These are phyloP conservation scores for Trichoderma sp. DNA, from an alignment of 2,329 filamentous ascomycete species.

Conservation along the genomic window DNA sequence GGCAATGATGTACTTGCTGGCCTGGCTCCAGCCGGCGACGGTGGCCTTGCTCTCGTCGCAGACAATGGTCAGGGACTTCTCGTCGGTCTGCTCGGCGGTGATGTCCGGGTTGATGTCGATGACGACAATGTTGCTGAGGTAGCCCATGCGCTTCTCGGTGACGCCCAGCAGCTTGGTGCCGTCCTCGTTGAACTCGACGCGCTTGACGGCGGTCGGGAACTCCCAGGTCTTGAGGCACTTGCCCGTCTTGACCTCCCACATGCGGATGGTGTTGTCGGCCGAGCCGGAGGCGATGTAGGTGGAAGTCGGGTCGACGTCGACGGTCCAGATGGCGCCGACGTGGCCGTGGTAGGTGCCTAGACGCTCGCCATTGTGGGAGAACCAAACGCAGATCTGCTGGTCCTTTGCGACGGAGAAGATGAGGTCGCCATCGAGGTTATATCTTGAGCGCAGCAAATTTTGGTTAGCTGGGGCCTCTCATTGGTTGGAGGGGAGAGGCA, in stretches of 20 bases:
- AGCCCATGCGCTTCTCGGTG: slow-evolving; percentile 98
- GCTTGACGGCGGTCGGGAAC: slow-evolving; percentile 94
- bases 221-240: slow-evolving; percentile 97
- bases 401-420: slow-evolving; percentile 96
- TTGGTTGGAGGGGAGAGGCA: slow-evolving; percentile 13
- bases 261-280: slow-evolving; percentile 95
- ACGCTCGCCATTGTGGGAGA: slow-evolving; percentile 94
- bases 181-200: slow-evolving; percentile 96
- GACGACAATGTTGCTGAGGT: slow-evolving; percentile 90
- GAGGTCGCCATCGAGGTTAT: slow-evolving; percentile 92
- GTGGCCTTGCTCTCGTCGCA: slow-evolving; percentile 97
- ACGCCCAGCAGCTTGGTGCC: slow-evolving; percentile 88
- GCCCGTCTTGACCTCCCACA: slow-evolving; percentile 95
- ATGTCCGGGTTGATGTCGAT: slow-evolving; percentile 85
- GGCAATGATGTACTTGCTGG: slow-evolving; percentile 94
- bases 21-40: slow-evolving; percentile 93
- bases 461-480: slow-evolving; percentile 18
- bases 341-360: slow-evolving; percentile 96
- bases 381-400: slow-evolving; percentile 97
- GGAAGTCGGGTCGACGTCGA: slow-evolving; percentile 91
- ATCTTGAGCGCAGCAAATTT: slow-evolving; percentile 52
- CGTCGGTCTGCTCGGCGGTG: slow-evolving; percentile 79
- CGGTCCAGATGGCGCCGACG: slow-evolving; percentile 97
- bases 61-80: slow-evolving; percentile 82
- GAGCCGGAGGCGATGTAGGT: slow-evolving; percentile 92